phyloP scores from a whole-genome alignment of 2,329 filamentous ascomycete species.

The Xylariales sp. region DNA sequence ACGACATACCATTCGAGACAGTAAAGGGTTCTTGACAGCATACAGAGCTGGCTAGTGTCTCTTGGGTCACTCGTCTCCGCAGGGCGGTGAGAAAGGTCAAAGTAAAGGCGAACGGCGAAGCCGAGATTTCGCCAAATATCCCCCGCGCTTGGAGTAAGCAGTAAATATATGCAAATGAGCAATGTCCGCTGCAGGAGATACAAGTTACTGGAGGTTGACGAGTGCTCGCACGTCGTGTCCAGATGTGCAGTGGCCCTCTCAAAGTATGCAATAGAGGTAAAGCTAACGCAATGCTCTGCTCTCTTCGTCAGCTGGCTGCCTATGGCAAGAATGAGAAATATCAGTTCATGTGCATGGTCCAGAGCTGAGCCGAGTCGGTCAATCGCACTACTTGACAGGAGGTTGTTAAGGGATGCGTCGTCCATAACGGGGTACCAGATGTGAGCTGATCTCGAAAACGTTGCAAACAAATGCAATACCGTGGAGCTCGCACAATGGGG shows the following conservation, averaged over 20 bases:
- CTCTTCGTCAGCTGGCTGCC: background rate
- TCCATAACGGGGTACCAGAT: no score
- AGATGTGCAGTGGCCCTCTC: background rate
- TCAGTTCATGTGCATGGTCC: no score
- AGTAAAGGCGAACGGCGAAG: background rate
- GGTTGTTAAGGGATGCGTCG: no score
- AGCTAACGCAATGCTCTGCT: background rate
- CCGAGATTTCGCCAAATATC: constrained; percentile 2
- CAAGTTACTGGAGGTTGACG: background rate
- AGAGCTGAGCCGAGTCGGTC: no score
- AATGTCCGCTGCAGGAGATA: background rate
- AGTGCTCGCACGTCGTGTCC: background rate
- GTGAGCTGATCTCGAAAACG: no score
- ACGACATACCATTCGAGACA: background rate
- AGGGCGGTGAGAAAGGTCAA: background rate
- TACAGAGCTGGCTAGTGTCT: background rate
- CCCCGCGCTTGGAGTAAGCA: background rate
- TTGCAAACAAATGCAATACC: no score
- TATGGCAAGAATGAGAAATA: no score
- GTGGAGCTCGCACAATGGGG: no score
- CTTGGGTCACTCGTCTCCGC: background rate
- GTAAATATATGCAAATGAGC: background rate
- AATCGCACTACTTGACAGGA: no score
- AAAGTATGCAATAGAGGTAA: background rate
- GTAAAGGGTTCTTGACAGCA: background rate